Evolutionary conservation across 495 filamentous ascomycete species (phyloP), one percentile per base, ranked within the genome.

Genomic region (Talaromyces nanjingensis): DNA sequence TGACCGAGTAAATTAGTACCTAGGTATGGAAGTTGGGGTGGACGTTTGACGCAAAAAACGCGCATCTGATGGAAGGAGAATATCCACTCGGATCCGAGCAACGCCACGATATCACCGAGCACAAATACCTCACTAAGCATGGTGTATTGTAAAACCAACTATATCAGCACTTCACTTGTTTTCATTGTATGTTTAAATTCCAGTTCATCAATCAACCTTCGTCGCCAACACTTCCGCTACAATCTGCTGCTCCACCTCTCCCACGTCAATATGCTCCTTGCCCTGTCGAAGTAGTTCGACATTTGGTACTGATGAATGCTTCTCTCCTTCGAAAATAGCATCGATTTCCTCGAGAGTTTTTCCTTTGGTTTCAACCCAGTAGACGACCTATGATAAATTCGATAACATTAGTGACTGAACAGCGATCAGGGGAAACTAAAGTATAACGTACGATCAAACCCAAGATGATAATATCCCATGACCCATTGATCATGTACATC

Each of bases 321-420:
- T 79, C 59, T 74, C 68, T 12, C 76, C 77, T 52, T 62, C 47
- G 59, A 79, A 79, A 34, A 79, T 61, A 2, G 67, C 66, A 29
- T 80, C 74, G 8, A 85, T 70, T 70, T 87, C 84, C 63, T 85
- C 83, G 53, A 80, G 85, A 1, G 84, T 86, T 60, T 79, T 74
- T 0, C 80, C 82, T 56, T 76, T 83, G 6, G 83, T 86, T 68
- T 88, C 85, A 0, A 86, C 67, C 70, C 68, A 71, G 34, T 63
- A 71, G 42, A 65, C 63, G 7, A 66, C 63, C 68, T 59, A 14
- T 37, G 14, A 57, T 57, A 16, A 0, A n/a, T 57, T 29, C 33
- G 14, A 59, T 24, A 16, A 1, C 3, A 2, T 71, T 29, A 4
- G 6, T 20, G 24, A n/a, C 9, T 53, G 9, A 42, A 25, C n/a